A percentile compares a stretch with the other conserved stretches of the same genome.
Conservation (phyloP, 371 early-diverging fungal genomes). For the Synchytrium microbalum region DNA sequence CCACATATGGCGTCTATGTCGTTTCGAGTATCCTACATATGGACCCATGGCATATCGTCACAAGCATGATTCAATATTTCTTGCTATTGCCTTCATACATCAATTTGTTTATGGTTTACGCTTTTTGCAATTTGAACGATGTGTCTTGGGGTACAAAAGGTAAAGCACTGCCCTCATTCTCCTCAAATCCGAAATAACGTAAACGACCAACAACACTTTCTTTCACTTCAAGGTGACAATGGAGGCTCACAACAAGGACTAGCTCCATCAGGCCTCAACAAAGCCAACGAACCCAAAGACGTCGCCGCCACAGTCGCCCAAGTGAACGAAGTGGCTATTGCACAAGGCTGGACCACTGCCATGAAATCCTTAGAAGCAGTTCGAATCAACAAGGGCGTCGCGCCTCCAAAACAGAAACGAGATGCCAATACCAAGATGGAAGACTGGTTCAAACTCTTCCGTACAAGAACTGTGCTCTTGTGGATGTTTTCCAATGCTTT, state of each 20-base stretch:
- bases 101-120: conserved; percentile 86
- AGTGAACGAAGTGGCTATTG: too few species aligned
- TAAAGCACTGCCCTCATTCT: conserved; percentile 23
- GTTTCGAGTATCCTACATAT: conserved; percentile 21
- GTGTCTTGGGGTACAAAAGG: conserved; percentile 91
- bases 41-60: conserved; percentile 36
- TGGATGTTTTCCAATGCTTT: conserved; percentile 77
- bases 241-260: too few species aligned
- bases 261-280: too few species aligned
- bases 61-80: conserved; percentile 33
- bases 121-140: conserved; percentile 63
- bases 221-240: too few species aligned
- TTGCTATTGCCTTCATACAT: conserved; percentile 76
- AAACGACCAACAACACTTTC: too few species aligned
- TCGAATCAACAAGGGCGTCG: conserved; percentile 1
- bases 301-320: conserved; percentile 30
- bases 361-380: too few species aligned
- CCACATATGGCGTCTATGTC: conserved; percentile 77
- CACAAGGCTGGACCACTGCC: too few species aligned
- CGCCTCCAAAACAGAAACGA: conserved; percentile 35
- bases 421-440: conserved; percentile 71
- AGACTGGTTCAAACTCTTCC: conserved; percentile 76
- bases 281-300: conserved; percentile 29
- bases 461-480: conserved; percentile 68
- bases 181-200: too few species aligned